These are phyloP conservation scores for Globisporangium takayamanum DNA, from an alignment of 352 stramenopile species.

Conservation along the genomic window DNA sequence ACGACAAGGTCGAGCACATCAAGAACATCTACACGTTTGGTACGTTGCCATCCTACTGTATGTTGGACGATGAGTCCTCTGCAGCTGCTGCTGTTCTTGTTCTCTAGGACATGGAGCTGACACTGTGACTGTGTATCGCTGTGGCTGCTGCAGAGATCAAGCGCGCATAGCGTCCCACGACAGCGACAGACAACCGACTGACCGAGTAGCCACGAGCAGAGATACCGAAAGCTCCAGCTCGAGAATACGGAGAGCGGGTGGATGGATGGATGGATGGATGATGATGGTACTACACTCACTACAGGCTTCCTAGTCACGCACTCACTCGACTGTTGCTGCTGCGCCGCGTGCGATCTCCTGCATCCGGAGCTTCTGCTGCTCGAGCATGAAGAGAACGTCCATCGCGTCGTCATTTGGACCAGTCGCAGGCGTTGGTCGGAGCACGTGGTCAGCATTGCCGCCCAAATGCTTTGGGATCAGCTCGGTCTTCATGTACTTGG, in stretches of 20 bases:
- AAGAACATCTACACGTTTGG: conserved; percentile 75
- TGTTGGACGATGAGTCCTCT: not conserved
- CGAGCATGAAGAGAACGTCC: conserved; percentile 53
- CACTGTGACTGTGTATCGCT: conserved; percentile 1
- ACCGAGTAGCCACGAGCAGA: not conserved
- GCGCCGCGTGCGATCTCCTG: conserved; percentile 11
- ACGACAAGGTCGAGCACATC: conserved; percentile 60
- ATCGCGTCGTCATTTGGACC: conserved; percentile 24
- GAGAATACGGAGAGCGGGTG: not conserved
- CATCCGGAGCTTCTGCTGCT: conserved; percentile 46
- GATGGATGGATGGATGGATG: too few relatives aligned
- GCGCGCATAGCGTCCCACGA: conserved; percentile 17
- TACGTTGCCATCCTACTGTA: conserved; percentile 20
- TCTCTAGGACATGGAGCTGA: not conserved
- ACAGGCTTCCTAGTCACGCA: not conserved
- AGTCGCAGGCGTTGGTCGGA: conserved; percentile 17
- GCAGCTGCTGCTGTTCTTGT: not conserved
- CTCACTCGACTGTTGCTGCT: not conserved
- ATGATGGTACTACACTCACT: not conserved
- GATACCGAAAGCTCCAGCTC: not conserved
- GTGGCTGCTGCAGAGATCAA: conserved; percentile 43
- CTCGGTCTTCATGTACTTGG: conserved; percentile 52
- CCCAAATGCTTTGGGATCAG: conserved; percentile 52
- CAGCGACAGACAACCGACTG: not conserved
- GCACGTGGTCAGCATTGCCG: conserved; percentile 29